phyloP scores from a whole-genome alignment of 306 rosid species.

The Rosa rugosa region DNA sequence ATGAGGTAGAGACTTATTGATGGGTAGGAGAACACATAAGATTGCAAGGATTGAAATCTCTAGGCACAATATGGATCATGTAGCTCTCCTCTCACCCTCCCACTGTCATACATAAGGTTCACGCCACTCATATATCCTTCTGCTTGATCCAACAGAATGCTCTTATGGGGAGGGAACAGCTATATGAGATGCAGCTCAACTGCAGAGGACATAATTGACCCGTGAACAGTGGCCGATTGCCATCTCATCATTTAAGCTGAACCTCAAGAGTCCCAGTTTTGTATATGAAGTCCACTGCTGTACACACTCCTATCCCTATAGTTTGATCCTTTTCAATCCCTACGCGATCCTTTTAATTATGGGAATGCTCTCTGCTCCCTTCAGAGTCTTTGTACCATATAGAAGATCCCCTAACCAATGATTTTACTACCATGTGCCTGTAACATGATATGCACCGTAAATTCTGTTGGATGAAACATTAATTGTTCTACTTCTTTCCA shows the following conservation, averaged over 20 bases:
- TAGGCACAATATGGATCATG: conserved; percentile 44
- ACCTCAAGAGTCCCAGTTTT: neutral
- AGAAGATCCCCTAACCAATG: neutral
- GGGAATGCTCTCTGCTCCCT: neutral
- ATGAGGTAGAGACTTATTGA: conserved; percentile 65
- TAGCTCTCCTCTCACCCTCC: conserved; percentile 22
- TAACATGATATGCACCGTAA: neutral
- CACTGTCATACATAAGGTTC: neutral
- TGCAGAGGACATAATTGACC: neutral
- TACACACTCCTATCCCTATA: neutral
- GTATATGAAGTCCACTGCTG: neutral
- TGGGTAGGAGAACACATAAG: conserved; percentile 34
- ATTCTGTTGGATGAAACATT: neutral
- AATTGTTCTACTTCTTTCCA: neutral
- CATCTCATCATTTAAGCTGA: neutral
- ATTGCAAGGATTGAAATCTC: conserved; percentile 35
- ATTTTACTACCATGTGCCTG: neutral
- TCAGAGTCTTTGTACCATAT: neutral
- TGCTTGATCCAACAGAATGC: neutral
- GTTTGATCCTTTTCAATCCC: neutral
- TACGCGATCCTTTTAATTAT: neutral
- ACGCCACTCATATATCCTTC: neutral
- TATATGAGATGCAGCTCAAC: conserved; percentile 1
- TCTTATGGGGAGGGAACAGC: neutral
- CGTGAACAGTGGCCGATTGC: neutral